phyloP scores from a whole-genome alignment of 345 rosid species.

The Linum usitatissimum region DNA sequence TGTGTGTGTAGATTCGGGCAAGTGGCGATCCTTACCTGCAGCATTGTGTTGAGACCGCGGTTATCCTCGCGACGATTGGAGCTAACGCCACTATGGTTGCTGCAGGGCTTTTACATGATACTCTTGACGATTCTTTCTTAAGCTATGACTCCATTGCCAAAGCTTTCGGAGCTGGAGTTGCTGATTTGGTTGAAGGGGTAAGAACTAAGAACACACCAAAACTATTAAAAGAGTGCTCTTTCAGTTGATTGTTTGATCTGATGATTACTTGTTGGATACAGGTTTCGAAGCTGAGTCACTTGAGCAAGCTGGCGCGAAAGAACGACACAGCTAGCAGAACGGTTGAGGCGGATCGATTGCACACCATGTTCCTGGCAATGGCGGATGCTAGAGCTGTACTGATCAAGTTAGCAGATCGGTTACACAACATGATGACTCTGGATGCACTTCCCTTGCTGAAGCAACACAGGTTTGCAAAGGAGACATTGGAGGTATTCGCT shows the following conservation, averaged over 20 bases:
- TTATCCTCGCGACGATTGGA: constrained; percentile 64
- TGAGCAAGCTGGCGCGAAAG: constrained; percentile 94
- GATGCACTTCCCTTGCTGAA: constrained; percentile 62
- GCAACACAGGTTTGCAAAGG: constrained; percentile 90
- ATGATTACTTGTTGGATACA: constrained; percentile 8
- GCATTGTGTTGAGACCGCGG: constrained; percentile 95
- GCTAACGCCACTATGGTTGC: constrained; percentile 76
- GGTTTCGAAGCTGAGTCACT: constrained; percentile 93
- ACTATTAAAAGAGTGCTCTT: too few species aligned
- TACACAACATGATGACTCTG: constrained; percentile 90
- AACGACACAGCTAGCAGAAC: constrained; percentile 76
- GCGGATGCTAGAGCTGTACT: constrained; percentile 97
- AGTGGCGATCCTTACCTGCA: constrained; percentile 91
- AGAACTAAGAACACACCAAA: constrained; percentile 10
- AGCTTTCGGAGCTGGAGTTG: constrained; percentile 76
- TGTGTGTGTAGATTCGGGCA: constrained; percentile 58
- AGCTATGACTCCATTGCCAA: constrained; percentile 51
- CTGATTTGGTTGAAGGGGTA: constrained; percentile 95
- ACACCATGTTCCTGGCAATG: constrained; percentile 95
- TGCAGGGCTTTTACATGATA: constrained; percentile 89
- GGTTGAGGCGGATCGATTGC: constrained; percentile 86
- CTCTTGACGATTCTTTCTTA: constrained; percentile 74
- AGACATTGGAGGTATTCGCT: constrained; percentile 79
- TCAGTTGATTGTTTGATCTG: neutral
- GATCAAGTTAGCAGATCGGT: constrained; percentile 87